Conservation (phyloP, 169 alveolate species). For the Cryptosporidium viatorum region DNA sequence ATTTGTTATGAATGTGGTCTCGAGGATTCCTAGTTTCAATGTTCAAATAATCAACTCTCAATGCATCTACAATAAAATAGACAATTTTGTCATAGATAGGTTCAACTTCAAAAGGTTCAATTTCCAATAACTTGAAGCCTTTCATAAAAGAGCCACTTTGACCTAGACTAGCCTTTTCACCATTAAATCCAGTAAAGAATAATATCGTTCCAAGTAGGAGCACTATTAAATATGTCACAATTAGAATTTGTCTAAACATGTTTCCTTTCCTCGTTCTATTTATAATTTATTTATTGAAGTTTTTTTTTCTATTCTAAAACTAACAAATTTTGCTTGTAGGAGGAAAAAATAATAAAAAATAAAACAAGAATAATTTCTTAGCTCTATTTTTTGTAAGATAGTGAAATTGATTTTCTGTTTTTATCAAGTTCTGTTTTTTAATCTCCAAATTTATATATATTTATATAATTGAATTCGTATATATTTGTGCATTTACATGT, state of each 20-base stretch:
- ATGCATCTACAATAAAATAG: constrained; percentile 20
- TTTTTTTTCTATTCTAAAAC: neutral
- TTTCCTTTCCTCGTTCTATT: neutral
- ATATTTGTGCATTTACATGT: too few species aligned
- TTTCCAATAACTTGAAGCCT: neutral
- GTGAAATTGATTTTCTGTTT: too few species aligned
- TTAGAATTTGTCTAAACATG: neutral
- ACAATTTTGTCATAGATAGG: constrained; percentile 48
- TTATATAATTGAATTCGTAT: neutral
- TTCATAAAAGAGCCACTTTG: neutral
- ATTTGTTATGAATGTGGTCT: constrained; percentile 2
- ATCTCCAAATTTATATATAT: too few species aligned
- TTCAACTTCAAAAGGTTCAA: constrained; percentile 5
- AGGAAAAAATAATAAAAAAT: neutral
- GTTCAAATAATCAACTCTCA: constrained; percentile 39
- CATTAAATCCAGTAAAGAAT: constrained; percentile 38
- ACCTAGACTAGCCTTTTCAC: neutral
- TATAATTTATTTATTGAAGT: neutral
- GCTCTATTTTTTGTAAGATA: too few species aligned
- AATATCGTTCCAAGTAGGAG: constrained; percentile 11
- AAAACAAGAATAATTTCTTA: neutral
- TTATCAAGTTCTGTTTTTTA: too few species aligned
- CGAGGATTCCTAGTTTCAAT: constrained; percentile 19
- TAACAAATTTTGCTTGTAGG: neutral
- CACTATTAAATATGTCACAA: neutral